Evolutionary conservation across 2,329 filamentous ascomycete species (phyloP).

Genomic region (Uncinocarpus reesii): DNA sequence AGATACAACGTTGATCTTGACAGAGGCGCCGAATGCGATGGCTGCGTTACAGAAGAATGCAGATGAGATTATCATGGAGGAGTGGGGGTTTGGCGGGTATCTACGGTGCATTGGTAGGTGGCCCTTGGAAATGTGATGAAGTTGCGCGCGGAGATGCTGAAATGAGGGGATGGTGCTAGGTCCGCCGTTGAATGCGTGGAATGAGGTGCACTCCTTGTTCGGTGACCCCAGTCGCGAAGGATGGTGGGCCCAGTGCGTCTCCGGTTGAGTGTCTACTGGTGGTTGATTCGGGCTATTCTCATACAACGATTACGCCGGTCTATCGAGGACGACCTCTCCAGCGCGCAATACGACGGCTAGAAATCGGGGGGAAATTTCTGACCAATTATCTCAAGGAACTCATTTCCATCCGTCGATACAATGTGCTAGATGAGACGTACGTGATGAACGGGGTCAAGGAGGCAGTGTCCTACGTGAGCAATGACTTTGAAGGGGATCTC

Average conservation of each 20-base stretch:
- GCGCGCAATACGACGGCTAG: constrained; percentile 68
- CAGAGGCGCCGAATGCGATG: constrained; percentile 76
- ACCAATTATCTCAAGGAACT: constrained; percentile 88
- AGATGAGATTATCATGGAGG: constrained; percentile 95
- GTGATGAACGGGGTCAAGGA: constrained; percentile 97
- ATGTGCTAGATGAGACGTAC: constrained; percentile 87
- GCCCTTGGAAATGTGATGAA: not conserved
- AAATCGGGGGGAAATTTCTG: constrained; percentile 83
- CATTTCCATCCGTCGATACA: constrained; percentile 82
- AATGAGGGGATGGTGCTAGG: constrained; percentile 38
- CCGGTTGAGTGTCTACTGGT: constrained; percentile 77
- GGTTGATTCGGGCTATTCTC: constrained; percentile 84
- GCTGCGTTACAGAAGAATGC: constrained; percentile 75
- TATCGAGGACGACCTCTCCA: constrained; percentile 73
- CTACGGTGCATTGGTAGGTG: constrained; percentile 60
- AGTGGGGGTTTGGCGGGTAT: constrained; percentile 86
- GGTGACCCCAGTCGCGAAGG: constrained; percentile 44
- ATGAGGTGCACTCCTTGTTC: constrained; percentile 61
- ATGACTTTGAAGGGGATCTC: constrained; percentile 65
- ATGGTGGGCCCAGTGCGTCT: constrained; percentile 31
- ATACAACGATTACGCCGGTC: constrained; percentile 81
- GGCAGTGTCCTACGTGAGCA: constrained; percentile 68
- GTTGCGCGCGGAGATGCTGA: not conserved
- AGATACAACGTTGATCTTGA: constrained; percentile 73
- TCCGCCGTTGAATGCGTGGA: constrained; percentile 69